These are phyloP conservation scores for Stromatinia cepivora DNA, from an alignment of 2,329 filamentous ascomycete species.

Conservation along the genomic window DNA sequence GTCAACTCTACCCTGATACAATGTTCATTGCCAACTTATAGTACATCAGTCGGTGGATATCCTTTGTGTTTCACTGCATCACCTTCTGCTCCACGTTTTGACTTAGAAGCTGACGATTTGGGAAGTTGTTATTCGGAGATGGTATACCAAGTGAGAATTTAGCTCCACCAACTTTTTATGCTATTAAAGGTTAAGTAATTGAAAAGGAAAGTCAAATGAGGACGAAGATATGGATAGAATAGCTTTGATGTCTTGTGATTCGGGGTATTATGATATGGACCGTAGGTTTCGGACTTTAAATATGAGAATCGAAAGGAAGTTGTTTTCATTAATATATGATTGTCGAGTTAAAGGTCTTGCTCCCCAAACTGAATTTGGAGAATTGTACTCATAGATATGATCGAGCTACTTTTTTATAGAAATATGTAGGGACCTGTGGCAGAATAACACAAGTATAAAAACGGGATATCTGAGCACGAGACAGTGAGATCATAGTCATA, in stretches of 20 bases:
- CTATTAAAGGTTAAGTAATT: neutral
- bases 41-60: neutral
- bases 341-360: too few species aligned
- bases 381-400: too few species aligned
- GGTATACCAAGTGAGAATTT: neutral
- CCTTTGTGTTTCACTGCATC: neutral
- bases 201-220: neutral
- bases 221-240: neutral
- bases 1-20: neutral
- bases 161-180: neutral
- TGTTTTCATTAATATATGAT: too few species aligned
- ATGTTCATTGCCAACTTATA: neutral
- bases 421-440: too few species aligned
- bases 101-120: neutral
- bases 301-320: too few species aligned
- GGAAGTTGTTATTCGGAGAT: neutral
- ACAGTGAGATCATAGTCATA: too few species aligned
- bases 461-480: too few species aligned
- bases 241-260: neutral
- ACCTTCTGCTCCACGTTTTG: neutral
- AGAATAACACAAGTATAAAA: too few species aligned
- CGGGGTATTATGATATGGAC: too few species aligned
- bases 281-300: too few species aligned
- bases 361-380: too few species aligned
- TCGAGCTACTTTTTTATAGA: too few species aligned